Conservation (phyloP, 441 rosid genomes). For the Aleurites moluccanus region DNA sequence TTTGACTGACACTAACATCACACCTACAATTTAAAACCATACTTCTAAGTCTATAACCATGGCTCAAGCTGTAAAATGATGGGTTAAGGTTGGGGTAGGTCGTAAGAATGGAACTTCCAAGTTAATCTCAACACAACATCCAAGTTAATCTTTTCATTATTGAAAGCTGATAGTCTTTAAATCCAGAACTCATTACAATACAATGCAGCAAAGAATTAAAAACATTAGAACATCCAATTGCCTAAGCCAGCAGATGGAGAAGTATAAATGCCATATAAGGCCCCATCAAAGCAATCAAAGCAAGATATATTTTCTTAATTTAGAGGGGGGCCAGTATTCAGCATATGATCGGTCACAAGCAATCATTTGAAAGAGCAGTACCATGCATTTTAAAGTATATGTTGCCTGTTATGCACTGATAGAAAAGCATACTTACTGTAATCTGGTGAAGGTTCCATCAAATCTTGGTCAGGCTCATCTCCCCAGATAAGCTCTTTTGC, state of each 20-base stretch:
- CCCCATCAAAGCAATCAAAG: neutral
- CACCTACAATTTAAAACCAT: neutral
- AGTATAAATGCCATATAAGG: neutral
- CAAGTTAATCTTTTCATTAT: neutral
- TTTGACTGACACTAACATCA: neutral
- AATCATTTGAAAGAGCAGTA: neutral
- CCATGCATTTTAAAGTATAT: neutral
- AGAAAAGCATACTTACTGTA: slow-evolving; percentile 44
- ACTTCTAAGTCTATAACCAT: neutral
- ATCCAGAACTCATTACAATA: neutral
- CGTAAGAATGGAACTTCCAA: neutral
- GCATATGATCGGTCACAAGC: neutral
- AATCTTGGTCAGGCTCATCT: slow-evolving; percentile 55
- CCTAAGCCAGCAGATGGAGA: neutral
- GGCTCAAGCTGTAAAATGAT: neutral
- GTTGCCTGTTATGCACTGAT: slow-evolving; percentile 10
- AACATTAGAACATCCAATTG: neutral
- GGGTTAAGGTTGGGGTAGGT: neutral
- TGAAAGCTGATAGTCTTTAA: neutral
- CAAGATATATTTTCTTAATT: neutral
- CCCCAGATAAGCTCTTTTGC: slow-evolving; percentile 84
- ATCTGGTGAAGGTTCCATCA: slow-evolving; percentile 73
- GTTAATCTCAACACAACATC: neutral
- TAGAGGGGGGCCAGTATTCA: neutral
- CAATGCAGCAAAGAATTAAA: neutral